Evolutionary conservation across 495 filamentous ascomycete species (phyloP).

Genomic region (Terfezia claveryi): DNA sequence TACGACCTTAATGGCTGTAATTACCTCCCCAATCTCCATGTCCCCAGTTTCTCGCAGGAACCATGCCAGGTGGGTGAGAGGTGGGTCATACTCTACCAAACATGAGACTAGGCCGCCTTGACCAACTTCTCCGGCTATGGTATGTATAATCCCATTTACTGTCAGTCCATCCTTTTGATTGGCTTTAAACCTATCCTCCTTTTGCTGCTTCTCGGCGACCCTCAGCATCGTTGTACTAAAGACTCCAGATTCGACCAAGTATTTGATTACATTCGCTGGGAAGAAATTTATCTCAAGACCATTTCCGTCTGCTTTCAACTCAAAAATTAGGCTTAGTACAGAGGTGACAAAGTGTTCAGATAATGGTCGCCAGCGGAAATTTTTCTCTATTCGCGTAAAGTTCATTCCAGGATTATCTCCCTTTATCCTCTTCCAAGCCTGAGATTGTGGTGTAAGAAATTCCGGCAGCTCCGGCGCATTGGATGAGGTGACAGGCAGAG

Average conservation of each 20-base stretch:
- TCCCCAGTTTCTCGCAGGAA: constrained; percentile 5
- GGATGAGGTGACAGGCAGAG: too few species aligned
- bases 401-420: not conserved
- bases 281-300: constrained; percentile 9
- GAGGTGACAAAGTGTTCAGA: constrained; percentile 8
- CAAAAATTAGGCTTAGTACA: constrained; percentile 12
- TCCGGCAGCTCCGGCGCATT: not conserved
- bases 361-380: not conserved
- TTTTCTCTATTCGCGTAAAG: not conserved
- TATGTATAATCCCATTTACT: not conserved
- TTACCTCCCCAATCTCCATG: constrained; percentile 5
- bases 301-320: not conserved
- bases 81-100: constrained; percentile 9
- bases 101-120: constrained; percentile 7
- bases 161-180: not conserved
- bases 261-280: constrained; percentile 11
- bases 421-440: not conserved
- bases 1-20: constrained; percentile 6
- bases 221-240: constrained; percentile 9
- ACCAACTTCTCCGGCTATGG: not conserved
- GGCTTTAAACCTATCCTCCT: not conserved
- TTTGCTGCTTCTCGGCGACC: not conserved
- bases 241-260: constrained; percentile 16
- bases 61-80: constrained; percentile 12
- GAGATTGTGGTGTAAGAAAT: not conserved